These are phyloP conservation scores for Alternaria viburni DNA, from an alignment of 2,329 filamentous ascomycete species.

Conservation along the genomic window DNA sequence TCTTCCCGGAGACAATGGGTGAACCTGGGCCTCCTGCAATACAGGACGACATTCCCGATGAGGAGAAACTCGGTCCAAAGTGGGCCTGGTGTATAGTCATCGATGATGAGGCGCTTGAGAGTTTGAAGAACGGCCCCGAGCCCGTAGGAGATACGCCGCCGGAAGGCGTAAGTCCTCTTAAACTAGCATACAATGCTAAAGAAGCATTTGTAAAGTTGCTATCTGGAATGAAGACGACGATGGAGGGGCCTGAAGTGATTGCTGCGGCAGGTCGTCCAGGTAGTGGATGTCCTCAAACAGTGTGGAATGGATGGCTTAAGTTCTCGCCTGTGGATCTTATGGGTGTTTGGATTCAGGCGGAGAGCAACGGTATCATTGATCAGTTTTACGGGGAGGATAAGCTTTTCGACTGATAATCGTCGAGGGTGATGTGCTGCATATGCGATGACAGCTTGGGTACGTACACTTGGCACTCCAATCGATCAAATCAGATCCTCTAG, in stretches of 20 bases:
- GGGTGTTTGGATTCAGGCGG: not conserved
- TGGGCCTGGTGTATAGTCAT: conserved; percentile 5
- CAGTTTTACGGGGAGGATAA: not conserved
- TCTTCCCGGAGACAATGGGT: not conserved
- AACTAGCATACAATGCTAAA: not conserved
- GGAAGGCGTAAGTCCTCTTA: not conserved
- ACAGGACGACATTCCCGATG: not conserved
- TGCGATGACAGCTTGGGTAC: not conserved
- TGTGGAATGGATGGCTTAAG: conserved; percentile 6
- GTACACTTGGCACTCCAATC: not conserved
- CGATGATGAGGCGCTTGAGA: conserved; percentile 8
- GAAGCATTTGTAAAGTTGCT: conserved; percentile 9
- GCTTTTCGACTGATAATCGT: not conserved
- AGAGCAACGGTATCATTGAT: not conserved
- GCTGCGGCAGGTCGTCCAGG: not conserved
- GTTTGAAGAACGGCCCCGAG: conserved; percentile 6
- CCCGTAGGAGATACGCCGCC: conserved; percentile 6
- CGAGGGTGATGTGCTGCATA: not conserved
- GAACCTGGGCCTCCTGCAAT: not conserved
- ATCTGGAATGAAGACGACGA: not conserved
- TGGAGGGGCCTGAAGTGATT: conserved; percentile 1
- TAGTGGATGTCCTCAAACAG: not conserved
- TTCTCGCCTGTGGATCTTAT: conserved; percentile 3
- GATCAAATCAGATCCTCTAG: not conserved
- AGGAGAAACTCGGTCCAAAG: conserved; percentile 5